Conservation (phyloP, 2,329 filamentous ascomycete species). For the Apiospora rasikravindrae region DNA sequence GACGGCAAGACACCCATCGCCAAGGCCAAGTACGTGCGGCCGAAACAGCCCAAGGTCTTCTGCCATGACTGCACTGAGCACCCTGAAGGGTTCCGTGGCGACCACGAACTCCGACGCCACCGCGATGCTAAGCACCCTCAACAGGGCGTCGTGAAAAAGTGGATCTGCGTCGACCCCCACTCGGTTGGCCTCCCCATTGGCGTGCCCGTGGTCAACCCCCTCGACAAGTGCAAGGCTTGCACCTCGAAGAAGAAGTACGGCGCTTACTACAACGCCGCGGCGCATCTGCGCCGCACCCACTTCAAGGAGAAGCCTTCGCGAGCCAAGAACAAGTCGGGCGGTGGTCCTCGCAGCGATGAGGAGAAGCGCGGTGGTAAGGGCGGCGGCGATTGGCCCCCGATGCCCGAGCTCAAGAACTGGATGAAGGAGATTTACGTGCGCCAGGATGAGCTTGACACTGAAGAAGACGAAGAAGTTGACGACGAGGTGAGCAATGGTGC, state of each 20-base stretch:
- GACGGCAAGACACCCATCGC: constrained; percentile 50
- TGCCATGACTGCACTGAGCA: constrained; percentile 75
- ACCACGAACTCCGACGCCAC: constrained; percentile 79
- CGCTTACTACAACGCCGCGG: constrained; percentile 93
- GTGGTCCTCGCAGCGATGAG: constrained; percentile 40
- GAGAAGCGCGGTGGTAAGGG: constrained; percentile 61
- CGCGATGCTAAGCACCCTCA: constrained; percentile 65
- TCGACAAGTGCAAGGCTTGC: constrained; percentile 86
- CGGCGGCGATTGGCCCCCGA: constrained; percentile 60
- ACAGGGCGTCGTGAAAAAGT: constrained; percentile 57
- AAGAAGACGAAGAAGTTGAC: constrained; percentile 46
- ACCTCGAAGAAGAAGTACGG: constrained; percentile 78
- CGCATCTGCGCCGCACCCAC: constrained; percentile 85
- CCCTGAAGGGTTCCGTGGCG: constrained; percentile 81
- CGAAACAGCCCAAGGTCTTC: constrained; percentile 72
- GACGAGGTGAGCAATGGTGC: constrained; percentile 44
- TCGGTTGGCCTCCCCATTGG: constrained; percentile 43
- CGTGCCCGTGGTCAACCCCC: constrained; percentile 64
- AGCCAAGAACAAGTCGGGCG: constrained; percentile 46
- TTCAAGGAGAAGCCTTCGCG: constrained; percentile 71
- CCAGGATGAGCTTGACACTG: constrained; percentile 36
- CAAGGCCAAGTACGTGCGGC: constrained; percentile 60
- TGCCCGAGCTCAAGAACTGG: constrained; percentile 65
- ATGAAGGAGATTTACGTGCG: constrained; percentile 58
- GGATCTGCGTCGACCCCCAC: constrained; percentile 61